Conservation (phyloP, 148 eudicot genomes). For the Arctostaphylos glauca region DNA sequence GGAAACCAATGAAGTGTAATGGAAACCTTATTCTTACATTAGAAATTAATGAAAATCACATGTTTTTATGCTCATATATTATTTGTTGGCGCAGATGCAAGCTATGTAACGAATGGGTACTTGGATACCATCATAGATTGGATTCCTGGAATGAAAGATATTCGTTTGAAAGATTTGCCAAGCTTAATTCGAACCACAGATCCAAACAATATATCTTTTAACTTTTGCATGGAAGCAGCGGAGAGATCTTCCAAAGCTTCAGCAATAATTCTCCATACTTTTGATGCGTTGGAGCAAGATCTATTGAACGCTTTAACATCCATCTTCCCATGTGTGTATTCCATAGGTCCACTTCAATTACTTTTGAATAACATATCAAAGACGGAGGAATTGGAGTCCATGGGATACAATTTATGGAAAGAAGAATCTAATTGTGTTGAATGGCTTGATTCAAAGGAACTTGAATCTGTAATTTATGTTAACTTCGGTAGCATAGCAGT, state of each 20-base stretch:
- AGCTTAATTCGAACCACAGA: background rate
- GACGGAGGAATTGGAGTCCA: background rate
- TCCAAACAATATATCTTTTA: background rate
- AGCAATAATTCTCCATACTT: conserved; percentile 12
- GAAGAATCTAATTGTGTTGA: conserved; percentile 14
- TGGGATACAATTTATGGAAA: conserved; percentile 17
- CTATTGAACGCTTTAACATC: conserved; percentile 7
- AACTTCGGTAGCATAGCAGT: conserved; percentile 11
- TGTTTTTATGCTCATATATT: no score
- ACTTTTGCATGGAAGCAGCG: background rate
- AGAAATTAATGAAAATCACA: no score
- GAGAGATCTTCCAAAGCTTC: no score
- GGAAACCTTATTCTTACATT: no score
- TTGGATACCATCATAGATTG: no score
- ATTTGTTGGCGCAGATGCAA: no score
- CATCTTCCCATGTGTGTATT: conserved; percentile 10
- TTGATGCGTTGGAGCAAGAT: conserved; percentile 13
- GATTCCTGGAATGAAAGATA: no score
- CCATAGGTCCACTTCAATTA: conserved; percentile 2
- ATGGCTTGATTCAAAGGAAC: conserved; percentile 2
- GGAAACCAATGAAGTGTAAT: no score
- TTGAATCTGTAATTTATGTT: conserved; percentile 9
- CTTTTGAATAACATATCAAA: background rate
- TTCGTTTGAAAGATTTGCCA: no score
- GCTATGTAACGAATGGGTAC: no score